A percentile compares a stretch with the other conserved stretches of the same genome.
phyloP scores from a whole-genome alignment of 352 stramenopile species.

The Phytophthora pistaciae region DNA sequence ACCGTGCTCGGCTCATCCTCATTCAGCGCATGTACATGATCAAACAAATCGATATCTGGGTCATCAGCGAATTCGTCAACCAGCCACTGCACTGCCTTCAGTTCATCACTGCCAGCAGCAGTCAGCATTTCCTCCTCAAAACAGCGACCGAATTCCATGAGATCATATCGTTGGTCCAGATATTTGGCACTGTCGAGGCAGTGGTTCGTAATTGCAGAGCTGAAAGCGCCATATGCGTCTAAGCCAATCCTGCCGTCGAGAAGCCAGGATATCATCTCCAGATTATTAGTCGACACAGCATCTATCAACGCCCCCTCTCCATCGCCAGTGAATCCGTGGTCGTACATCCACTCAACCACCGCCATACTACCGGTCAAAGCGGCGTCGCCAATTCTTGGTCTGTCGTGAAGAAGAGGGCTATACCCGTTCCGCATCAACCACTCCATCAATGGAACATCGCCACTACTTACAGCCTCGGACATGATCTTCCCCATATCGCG shows the following conservation, averaged over 20 bases:
- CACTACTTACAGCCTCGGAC: not conserved
- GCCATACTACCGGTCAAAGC: not conserved
- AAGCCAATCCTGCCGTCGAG: not conserved
- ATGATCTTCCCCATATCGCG: not conserved
- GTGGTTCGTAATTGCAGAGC: not conserved
- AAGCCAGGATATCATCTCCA: not conserved
- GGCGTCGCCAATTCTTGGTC: not conserved
- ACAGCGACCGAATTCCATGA: not conserved
- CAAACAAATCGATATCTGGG: not conserved
- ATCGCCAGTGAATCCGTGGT: not conserved
- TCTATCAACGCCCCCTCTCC: not conserved
- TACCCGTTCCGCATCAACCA: not conserved
- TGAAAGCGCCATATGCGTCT: not conserved
- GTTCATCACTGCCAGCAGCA: not conserved
- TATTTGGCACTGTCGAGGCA: not conserved
- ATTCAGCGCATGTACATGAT: not conserved
- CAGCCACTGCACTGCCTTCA: not conserved
- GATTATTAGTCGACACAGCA: not conserved
- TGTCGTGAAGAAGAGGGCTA: not conserved
- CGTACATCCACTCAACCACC: not conserved
- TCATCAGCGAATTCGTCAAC: not conserved
- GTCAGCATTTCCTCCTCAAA: not conserved
- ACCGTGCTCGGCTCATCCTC: not conserved
- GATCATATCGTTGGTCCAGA: not conserved
- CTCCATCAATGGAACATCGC: not conserved